These are phyloP conservation scores for Chrysoporthe austroafricana DNA, from an alignment of 2,329 filamentous ascomycete species.

Conservation along the genomic window DNA sequence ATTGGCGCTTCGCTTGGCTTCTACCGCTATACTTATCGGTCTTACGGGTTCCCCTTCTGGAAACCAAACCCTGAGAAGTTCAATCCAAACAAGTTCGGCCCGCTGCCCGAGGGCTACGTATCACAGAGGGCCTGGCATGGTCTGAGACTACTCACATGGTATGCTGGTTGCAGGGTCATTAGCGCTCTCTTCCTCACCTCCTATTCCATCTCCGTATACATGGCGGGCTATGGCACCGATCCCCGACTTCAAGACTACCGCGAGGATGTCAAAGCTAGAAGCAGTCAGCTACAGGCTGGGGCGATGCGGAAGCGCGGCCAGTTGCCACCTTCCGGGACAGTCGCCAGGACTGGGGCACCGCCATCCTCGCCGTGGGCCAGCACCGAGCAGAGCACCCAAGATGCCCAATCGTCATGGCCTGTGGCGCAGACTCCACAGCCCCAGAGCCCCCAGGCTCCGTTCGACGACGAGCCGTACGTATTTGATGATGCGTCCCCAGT, in stretches of 20 bases:
- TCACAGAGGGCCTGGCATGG: conserved; percentile 43
- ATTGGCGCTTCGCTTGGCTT: conserved; percentile 33
- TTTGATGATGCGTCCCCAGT: conserved; percentile 30
- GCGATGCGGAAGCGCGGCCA: neutral
- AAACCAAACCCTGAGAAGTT: conserved; percentile 39
- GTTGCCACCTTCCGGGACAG: too few relatives aligned
- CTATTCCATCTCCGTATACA: conserved; percentile 32
- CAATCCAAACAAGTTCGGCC: conserved; percentile 39
- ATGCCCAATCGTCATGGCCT: conserved; percentile 15
- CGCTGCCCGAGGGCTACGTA: conserved; percentile 33
- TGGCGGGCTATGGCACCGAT: conserved; percentile 14
- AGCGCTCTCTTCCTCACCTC: conserved; percentile 38
- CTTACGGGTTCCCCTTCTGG: conserved; percentile 47
- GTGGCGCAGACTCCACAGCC: conserved; percentile 7
- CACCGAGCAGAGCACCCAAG: conserved; percentile 16
- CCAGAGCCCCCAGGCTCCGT: conserved; percentile 2
- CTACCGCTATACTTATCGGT: conserved; percentile 35
- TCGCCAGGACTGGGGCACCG: neutral
- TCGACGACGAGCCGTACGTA: conserved; percentile 16
- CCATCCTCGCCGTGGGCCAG: conserved; percentile 13
- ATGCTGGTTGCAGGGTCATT: conserved; percentile 33
- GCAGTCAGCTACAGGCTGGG: neutral
- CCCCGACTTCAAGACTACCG: conserved; percentile 23
- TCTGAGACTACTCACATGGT: conserved; percentile 42
- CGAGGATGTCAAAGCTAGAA: neutral